These are phyloP conservation scores for Fusarium sororula DNA, from an alignment of 2,329 filamentous ascomycete genomes.

Conservation along the genomic window DNA sequence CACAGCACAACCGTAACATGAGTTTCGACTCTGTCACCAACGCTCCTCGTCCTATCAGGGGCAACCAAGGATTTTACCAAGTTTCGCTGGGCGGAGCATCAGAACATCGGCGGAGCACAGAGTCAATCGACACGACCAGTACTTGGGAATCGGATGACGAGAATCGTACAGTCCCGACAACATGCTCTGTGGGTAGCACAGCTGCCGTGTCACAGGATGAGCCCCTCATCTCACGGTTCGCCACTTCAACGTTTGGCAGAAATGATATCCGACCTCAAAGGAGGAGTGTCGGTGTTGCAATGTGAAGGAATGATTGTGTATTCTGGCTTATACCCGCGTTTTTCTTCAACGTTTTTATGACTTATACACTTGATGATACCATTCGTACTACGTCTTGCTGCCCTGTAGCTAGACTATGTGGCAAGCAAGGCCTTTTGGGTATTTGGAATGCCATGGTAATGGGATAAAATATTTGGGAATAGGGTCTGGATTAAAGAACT, in stretches of 20 bases:
- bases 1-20: conserved; percentile 50
- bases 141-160: conserved; percentile 60
- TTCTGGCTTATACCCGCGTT: conserved; percentile 28
- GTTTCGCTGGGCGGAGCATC: conserved; percentile 50
- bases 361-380: conserved; percentile 42
- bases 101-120: conserved; percentile 51
- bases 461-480: conserved; percentile 9
- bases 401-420: conserved; percentile 33
- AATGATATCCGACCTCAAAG: conserved; percentile 25
- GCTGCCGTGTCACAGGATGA: conserved; percentile 52
- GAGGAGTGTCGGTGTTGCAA: conserved; percentile 44
- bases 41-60: conserved; percentile 60
- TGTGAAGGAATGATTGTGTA: conserved; percentile 35
- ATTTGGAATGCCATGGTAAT: conserved; percentile 10
- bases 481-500: not conserved
- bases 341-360: conserved; percentile 29
- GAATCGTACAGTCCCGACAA: conserved; percentile 57
- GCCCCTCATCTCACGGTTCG: conserved; percentile 49
- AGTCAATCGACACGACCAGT: conserved; percentile 58
- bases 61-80: conserved; percentile 67
- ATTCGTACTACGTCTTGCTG: conserved; percentile 11
- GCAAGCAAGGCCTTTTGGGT: conserved; percentile 1
- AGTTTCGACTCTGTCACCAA: conserved; percentile 65
- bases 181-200: conserved; percentile 59
- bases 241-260: conserved; percentile 43